These are phyloP conservation scores for Backusella sp. DNA, from an alignment of 192 early-diverging fungal species.

Conservation along the genomic window DNA sequence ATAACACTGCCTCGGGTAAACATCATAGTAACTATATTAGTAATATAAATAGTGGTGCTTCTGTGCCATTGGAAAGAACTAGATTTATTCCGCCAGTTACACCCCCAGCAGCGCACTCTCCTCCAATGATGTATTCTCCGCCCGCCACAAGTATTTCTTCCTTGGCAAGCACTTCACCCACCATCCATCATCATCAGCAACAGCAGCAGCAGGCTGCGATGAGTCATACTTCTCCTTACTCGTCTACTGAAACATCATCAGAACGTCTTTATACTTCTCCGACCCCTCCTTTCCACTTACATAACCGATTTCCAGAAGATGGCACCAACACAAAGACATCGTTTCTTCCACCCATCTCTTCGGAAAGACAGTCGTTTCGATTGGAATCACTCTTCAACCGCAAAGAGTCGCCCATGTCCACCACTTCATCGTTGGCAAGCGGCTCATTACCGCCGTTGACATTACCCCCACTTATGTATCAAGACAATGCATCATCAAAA, in stretches of 20 bases:
- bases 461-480: slow-evolving; percentile 4
- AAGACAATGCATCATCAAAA: not conserved
- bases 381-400: slow-evolving; percentile 18
- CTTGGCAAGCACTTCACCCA: not conserved
- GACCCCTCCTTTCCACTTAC: not conserved
- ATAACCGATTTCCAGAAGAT: not conserved
- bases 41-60: slow-evolving; percentile 1
- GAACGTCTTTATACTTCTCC: not conserved
- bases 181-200: not conserved
- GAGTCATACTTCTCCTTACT: not conserved
- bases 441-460: not conserved
- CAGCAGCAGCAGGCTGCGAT: not conserved
- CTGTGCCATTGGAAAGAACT: not conserved
- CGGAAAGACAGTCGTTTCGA: slow-evolving; percentile 1
- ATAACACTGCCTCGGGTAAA: not conserved
- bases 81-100: not conserved
- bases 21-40: not conserved
- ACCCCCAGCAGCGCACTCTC: not conserved
- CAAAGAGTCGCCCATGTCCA: not conserved
- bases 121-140: not conserved
- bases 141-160: not conserved
- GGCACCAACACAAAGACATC: not conserved
- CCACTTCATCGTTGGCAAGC: not conserved
- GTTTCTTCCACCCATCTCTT: slow-evolving; percentile 9
- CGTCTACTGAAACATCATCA: not conserved